Conservation (phyloP, 768 basidiomycete species). For the Strobilomyces dryophilus region DNA sequence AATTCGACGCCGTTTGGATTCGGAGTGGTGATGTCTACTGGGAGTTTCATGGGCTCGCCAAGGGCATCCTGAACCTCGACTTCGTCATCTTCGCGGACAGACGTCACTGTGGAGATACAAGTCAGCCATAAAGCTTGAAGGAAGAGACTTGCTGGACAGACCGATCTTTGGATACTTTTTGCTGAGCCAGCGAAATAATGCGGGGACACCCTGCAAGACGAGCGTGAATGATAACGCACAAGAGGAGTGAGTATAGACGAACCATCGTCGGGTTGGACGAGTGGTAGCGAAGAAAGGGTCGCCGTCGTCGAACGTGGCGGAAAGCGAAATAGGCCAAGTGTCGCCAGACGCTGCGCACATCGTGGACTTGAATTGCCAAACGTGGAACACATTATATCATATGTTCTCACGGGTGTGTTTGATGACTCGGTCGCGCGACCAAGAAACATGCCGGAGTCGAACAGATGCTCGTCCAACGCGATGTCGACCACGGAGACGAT, state of each 20-base stretch:
- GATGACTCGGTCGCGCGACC: constrained; percentile 16
- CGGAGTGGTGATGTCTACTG: constrained; percentile 69
- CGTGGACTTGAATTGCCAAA: constrained; percentile 6
- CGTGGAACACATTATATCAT: constrained; percentile 12
- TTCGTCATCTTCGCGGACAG: constrained; percentile 85
- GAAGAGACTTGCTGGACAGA: constrained; percentile 32
- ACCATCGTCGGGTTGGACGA: constrained; percentile 17
- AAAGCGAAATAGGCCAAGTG: neutral
- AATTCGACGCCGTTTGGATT: constrained; percentile 98
- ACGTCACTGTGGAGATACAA: constrained; percentile 44
- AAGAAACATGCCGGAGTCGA: neutral
- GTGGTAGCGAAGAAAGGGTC: neutral
- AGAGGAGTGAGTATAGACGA: neutral
- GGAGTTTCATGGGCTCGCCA: constrained; percentile 65
- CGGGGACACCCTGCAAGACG: constrained; percentile 81
- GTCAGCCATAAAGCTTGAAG: neutral
- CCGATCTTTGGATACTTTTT: constrained; percentile 99
- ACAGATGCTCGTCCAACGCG: neutral
- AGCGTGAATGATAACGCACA: neutral
- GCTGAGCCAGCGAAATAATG: constrained; percentile 96
- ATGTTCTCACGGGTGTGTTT: constrained; percentile 12
- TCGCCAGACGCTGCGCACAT: neutral
- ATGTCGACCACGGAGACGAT: constrained; percentile 28
- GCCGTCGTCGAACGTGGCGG: neutral
- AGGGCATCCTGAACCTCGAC: constrained; percentile 60